Evolutionary conservation across 148 eudicot genomes (phyloP), one percentile per base, ranked within the genome.

Genomic region (Fagopyrum tataricum): DNA sequence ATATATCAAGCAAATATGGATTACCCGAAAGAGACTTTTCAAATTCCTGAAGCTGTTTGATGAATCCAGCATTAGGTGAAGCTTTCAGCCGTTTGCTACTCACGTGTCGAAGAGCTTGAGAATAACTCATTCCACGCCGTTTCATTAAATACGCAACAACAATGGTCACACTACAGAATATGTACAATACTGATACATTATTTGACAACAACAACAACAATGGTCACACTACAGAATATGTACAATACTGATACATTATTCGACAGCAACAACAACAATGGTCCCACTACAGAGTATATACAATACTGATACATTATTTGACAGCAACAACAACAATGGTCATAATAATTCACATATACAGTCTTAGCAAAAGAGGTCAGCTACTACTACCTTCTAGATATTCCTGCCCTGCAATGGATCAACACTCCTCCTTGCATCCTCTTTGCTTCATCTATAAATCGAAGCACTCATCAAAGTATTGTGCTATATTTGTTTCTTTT

Each of bases 121-220:
- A 41, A 7, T 6, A 12, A 40, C 23, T 41, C 71, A 68, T 39
- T 41, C 48, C 23, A 6, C n/a, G 47, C 21, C 4, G 7, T 18
- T 41, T 68, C 71, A 68, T 68, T 23, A 68, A n/a, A 41, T 68
- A 68, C 20, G 71, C 71, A 17, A 40, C 47, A n/a, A 68, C 71
- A 68, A 68, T 17, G 48, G 71, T 68, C 5, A n/a, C 71, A 23
- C 71, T 67, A 46, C 8, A 67, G 6, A 66, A 66, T 37, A 58
- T n/a, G 24, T 31, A 58, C 31, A 58, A 58, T 58, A 58, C 26
- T 58, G 26, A 58, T n/a, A 5, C 21, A 58, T 58, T 58, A 23
- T 58, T 18, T 2, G 31, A 15, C 21, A 8, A 18, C 37, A 23
- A 23, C n/a, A 15, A 39, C 46, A 17, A 67, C 71, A 67, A 67